A percentile compares a stretch with the other conserved stretches of the same genome.
These are phyloP conservation scores for Lachancea dasiensis DNA, from an alignment of 805 yeast species.

Conservation along the genomic window DNA sequence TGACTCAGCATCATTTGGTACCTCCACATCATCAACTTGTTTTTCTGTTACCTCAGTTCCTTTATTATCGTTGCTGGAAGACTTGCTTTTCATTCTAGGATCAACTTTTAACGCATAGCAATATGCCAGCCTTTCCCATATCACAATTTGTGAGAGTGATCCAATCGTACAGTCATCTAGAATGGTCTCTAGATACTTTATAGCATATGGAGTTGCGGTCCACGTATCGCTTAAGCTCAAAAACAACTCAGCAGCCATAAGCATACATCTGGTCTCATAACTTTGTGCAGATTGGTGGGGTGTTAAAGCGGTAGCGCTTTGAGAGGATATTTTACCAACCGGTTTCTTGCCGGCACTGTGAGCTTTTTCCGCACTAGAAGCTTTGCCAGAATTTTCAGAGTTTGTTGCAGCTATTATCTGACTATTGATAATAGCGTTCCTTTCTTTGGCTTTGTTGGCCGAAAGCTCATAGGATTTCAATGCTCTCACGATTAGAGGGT, in stretches of 20 bases:
- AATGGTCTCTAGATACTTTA: conserved; percentile 41
- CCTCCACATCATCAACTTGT: conserved; percentile 6
- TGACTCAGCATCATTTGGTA: conserved; percentile 3
- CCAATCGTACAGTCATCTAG: conserved; percentile 42
- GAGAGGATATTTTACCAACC: background rate
- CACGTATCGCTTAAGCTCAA: conserved; percentile 38
- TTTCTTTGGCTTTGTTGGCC: conserved; percentile 37
- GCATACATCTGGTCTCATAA: conserved; percentile 61
- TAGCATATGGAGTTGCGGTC: conserved; percentile 39
- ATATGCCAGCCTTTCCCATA: conserved; percentile 49
- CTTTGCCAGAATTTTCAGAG: background rate
- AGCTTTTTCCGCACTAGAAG: background rate
- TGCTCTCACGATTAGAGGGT: conserved; percentile 34
- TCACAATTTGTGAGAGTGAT: conserved; percentile 41
- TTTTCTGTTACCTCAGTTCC: conserved; percentile 1
- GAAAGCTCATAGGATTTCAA: conserved; percentile 33
- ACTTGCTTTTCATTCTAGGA: conserved; percentile 29
- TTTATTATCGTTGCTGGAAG: background rate
- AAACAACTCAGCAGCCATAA: conserved; percentile 68
- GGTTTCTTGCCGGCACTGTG: too few relatives aligned
- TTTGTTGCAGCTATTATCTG: background rate
- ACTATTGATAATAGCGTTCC: conserved; percentile 1
- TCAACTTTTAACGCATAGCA: conserved; percentile 42
- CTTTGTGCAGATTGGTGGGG: conserved; percentile 27
- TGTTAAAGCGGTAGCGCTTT: background rate